A percentile compares a stretch with the other conserved stretches of the same genome.
Conservation (phyloP, 345 rosid species). For the Lepidium didymum region DNA sequence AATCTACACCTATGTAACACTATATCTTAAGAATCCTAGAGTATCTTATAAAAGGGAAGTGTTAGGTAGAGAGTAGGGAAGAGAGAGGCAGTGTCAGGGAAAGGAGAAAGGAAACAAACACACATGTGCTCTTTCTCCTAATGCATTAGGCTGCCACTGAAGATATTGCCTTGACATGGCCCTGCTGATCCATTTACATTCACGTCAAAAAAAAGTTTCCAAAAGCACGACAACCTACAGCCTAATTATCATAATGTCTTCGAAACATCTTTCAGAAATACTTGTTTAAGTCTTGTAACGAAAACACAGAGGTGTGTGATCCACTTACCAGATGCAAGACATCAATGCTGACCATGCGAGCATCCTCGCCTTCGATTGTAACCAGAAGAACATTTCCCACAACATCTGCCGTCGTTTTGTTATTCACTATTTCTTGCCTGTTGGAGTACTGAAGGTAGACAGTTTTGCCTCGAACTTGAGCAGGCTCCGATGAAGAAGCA, state of each 20-base stretch:
- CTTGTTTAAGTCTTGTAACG: constrained; percentile 31
- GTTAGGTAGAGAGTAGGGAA: constrained; percentile 74
- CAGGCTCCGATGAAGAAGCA: constrained; percentile 96
- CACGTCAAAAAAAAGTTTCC: constrained; percentile 73
- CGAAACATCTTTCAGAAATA: constrained; percentile 28
- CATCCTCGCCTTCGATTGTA: constrained; percentile 90
- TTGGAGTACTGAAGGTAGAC: constrained; percentile 98
- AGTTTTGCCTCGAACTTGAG: constrained; percentile 99
- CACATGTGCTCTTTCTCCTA: constrained; percentile 96
- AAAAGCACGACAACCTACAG: constrained; percentile 60
- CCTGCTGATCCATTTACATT: constrained; percentile 99
- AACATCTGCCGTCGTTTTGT: constrained; percentile 95
- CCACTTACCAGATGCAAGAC: constrained; percentile 88
- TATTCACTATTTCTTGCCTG: constrained; percentile 95
- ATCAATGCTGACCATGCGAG: constrained; percentile 97
- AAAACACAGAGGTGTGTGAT: constrained; percentile 23
- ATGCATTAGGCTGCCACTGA: constrained; percentile 98
- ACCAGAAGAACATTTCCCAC: constrained; percentile 95
- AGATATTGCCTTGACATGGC: constrained; percentile 96
- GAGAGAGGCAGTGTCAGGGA: constrained; percentile 88
- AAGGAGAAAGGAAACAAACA: constrained; percentile 99
- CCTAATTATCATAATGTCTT: constrained; percentile 55
- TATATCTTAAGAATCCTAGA: constrained; percentile 9
- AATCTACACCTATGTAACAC: constrained; percentile 9
- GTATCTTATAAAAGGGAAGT: constrained; percentile 47